Evolutionary conservation across 2,329 filamentous ascomycete genomes (phyloP), one percentile per base, ranked within the genome.

Genomic region (Bisporella sp.): DNA sequence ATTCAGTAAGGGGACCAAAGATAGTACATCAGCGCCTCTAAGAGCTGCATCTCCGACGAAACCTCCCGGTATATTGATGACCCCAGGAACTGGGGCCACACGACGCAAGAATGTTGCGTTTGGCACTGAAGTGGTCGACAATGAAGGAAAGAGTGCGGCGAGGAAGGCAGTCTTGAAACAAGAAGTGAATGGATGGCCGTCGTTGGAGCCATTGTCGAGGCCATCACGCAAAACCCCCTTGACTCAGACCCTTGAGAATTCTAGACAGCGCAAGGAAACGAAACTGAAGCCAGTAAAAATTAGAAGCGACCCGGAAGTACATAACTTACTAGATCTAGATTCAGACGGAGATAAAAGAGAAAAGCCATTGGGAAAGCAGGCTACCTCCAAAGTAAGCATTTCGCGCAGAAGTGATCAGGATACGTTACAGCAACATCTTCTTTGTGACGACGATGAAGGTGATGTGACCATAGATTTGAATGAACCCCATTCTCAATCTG

Each of bases 401-500:
- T 4, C 45, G n/a, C 42, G 52, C 21, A 47, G 48, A n/a, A 56
- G 46, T 11, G 56, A 57, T 42, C 43, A 48, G 30, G 55, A 55
- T 12, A 11, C 56, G 13, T 31, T 53, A 35, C 49, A 52, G 42
- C 50, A 61, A 42, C 31, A 49, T 8, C 37, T 48, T 12, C 31
- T 50, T n/a, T 68, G 69, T 37, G 64, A 68, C 33, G 50, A 57
- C 31, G 70, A 69, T 57, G 77, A 80, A 47, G 73, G 76, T 49
- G 84, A 89, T 59, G 70, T 82, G 50, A 89, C 85, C 0, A 69
- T 84, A 45, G 86, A 90, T 60, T 69, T 89, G 45, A 84, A 85
- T 55, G 82, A 88, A 60, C 87, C 87, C 5, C 79, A 82, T 55
- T 89, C 86, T 2, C 78, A 85, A 52, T 89, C 86, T 4, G 87